phyloP scores from a whole-genome alignment of 331 rosid genomes.

The Ulmus americana region DNA sequence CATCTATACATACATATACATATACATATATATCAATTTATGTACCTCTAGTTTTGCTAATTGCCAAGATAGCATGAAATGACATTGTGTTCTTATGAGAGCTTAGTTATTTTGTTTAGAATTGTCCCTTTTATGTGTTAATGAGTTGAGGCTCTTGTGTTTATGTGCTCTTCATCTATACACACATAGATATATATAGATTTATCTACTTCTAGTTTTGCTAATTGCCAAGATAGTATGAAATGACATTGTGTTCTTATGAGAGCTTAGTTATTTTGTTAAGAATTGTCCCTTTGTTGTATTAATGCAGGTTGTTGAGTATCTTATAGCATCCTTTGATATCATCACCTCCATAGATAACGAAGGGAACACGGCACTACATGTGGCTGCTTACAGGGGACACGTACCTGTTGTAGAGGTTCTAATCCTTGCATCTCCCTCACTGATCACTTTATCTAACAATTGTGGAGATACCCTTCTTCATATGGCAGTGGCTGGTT shows the following conservation, averaged over 20 bases:
- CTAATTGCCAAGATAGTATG: too few relatives aligned
- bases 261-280: background rate
- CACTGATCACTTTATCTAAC: slow-evolving; percentile 39
- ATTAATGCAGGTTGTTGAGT: slow-evolving; percentile 59
- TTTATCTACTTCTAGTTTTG: too few relatives aligned
- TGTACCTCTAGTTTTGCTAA: too few relatives aligned
- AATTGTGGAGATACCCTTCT: slow-evolving; percentile 75
- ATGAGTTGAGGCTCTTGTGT: slow-evolving; percentile 44
- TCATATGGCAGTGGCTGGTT: slow-evolving; percentile 85
- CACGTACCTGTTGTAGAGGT: slow-evolving; percentile 53
- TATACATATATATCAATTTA: too few relatives aligned
- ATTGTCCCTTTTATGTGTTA: too few relatives aligned
- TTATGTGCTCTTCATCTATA: background rate
- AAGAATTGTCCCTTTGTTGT: background rate
- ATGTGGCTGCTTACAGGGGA: slow-evolving; percentile 71
- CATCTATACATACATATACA: background rate
- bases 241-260: background rate
- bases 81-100: background rate
- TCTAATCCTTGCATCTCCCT: slow-evolving; percentile 49
- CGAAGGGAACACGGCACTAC: slow-evolving; percentile 75
- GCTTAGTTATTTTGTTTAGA: too few relatives aligned
- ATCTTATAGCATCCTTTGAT: slow-evolving; percentile 50
- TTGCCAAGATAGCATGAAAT: too few relatives aligned
- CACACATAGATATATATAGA: background rate
- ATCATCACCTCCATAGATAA: slow-evolving; percentile 53